Evolutionary conservation across 2,329 filamentous ascomycete genomes (phyloP), one percentile per base, ranked within the genome.

Genomic region (Corniculantispora saksenae): DNA sequence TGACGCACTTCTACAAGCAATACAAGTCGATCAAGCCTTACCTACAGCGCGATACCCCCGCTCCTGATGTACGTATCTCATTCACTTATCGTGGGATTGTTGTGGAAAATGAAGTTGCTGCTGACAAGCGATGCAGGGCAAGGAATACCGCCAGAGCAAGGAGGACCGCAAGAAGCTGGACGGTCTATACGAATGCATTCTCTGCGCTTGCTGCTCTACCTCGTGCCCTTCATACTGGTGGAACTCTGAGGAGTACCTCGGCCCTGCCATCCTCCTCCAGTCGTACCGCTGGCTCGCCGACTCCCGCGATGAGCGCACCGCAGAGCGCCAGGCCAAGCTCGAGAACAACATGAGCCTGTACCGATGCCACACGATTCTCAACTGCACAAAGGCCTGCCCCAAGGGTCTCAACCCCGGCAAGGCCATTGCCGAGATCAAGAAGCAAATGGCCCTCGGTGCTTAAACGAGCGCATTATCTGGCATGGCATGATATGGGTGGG

Each of bases 171-270:
- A 89, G 83, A 99, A 97, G 89, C 90, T 99, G 64, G 95, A 98
- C 78, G 95, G 95, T 70, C 89, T 98, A 35, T 98, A 99, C 84
- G 95, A 99, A 83, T 99, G 95, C 83, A 98, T 99, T 80, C 90
- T 99, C 66, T 99, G 95, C 85, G 94, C 94, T 73, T 99, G 95
- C 89, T 99, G 95, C 89, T 95, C 92, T 71, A 99, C 95, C 25
- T 97, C 94, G 55, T 99, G 95, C 86, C 95, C 95, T n/a, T 97
- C 93, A 21, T 99, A 99, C 86, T 99, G 95, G 95, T 99, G 95
- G 95, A 99, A 99, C 85, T 89, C 91, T 72, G 94, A 98, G 82
- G 94, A 98, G 81, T 99, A 99, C 84, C 92, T 99, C 59, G 95
- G 95, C 69, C 95, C 95, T 66, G 95, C 95, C 71, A 92, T 99